These are phyloP conservation scores for Penicillium sp. DNA, from an alignment of 2,329 filamentous ascomycete species.

Conservation along the genomic window DNA sequence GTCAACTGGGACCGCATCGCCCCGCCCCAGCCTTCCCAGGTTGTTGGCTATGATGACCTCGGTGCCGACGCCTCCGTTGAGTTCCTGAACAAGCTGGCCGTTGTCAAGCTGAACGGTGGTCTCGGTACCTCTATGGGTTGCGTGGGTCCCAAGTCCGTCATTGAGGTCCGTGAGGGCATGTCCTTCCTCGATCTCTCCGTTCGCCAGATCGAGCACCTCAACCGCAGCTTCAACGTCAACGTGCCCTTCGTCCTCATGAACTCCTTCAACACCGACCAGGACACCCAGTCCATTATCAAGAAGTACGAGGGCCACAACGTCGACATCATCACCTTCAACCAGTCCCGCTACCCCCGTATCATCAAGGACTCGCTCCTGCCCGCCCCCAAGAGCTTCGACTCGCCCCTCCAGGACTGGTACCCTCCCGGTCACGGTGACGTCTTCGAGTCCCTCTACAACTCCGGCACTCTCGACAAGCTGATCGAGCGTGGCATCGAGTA, in stretches of 20 bases:
- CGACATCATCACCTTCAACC: slow-evolving; percentile 99
- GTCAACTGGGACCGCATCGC: slow-evolving; percentile 97
- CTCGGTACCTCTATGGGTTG: slow-evolving; percentile 99
- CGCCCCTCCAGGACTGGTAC: slow-evolving; percentile 95
- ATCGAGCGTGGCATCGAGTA: slow-evolving; percentile 94
- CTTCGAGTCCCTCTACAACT: slow-evolving; percentile 99
- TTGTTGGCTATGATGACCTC: slow-evolving; percentile 90
- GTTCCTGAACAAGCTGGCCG: slow-evolving; percentile 95
- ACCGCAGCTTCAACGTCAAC: slow-evolving; percentile 96
- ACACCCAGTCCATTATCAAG: slow-evolving; percentile 99
- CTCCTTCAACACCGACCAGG: slow-evolving; percentile 99
- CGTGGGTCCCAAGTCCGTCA: slow-evolving; percentile 98
- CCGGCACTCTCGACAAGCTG: slow-evolving; percentile 94
- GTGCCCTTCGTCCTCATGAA: slow-evolving; percentile 99
- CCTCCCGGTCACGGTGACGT: slow-evolving; percentile 99
- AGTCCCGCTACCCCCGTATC: slow-evolving; percentile 96
- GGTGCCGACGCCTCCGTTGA: slow-evolving; percentile 86
- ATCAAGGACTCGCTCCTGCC: slow-evolving; percentile 97
- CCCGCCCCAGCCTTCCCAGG: slow-evolving; percentile 88
- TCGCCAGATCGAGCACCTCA: slow-evolving; percentile 97
- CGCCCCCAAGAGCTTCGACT: slow-evolving; percentile 85
- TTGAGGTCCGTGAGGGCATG: slow-evolving; percentile 99
- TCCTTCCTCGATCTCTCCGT: slow-evolving; percentile 99
- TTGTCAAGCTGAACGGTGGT: slow-evolving; percentile 98
- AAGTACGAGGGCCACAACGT: slow-evolving; percentile 99